These are phyloP conservation scores for Thielaviopsis punctulata DNA, from an alignment of 2,329 filamentous ascomycete species.

Conservation along the genomic window DNA sequence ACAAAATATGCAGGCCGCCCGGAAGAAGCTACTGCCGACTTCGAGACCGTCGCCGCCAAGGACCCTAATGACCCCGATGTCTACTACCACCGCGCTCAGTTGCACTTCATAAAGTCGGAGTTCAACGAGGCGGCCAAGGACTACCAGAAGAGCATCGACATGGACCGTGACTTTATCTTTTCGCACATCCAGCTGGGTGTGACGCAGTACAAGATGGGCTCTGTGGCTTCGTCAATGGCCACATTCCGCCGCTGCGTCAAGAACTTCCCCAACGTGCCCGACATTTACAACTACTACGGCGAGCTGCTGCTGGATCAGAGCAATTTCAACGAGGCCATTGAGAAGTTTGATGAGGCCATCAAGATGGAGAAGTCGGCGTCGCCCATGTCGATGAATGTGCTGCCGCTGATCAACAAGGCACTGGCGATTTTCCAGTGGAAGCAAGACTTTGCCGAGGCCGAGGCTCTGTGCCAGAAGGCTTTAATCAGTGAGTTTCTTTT, in stretches of 20 bases:
- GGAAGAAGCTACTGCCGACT: slow-evolving; percentile 74
- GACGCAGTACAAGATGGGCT: slow-evolving; percentile 99
- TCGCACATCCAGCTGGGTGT: slow-evolving; percentile 98
- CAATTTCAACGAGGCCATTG: slow-evolving; percentile 86
- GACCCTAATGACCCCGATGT: slow-evolving; percentile 87
- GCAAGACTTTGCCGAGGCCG: slow-evolving; percentile 84
- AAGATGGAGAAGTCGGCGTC: slow-evolving; percentile 95
- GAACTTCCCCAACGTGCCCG: slow-evolving; percentile 91
- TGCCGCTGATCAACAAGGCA: slow-evolving; percentile 97
- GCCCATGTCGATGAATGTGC: slow-evolving; percentile 90
- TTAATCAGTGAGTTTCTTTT: slow-evolving; percentile 62
- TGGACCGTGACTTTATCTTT: slow-evolving; percentile 94
- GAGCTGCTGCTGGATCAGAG: slow-evolving; percentile 92
- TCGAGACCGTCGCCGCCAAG: slow-evolving; percentile 67
- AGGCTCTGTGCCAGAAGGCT: slow-evolving; percentile 93
- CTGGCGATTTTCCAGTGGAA: slow-evolving; percentile 97
- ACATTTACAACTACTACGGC: slow-evolving; percentile 99
- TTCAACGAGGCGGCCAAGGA: slow-evolving; percentile 90
- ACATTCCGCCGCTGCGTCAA: slow-evolving; percentile 96
- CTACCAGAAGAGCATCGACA: slow-evolving; percentile 97
- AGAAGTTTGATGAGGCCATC: slow-evolving; percentile 97
- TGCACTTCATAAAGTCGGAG: slow-evolving; percentile 93
- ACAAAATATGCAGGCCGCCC: slow-evolving; percentile 36
- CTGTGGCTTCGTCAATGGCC: slow-evolving; percentile 92
- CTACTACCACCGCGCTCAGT: slow-evolving; percentile 95